Evolutionary conservation across 148 eudicot genomes (phyloP).

Genomic region (Silene conica): DNA sequence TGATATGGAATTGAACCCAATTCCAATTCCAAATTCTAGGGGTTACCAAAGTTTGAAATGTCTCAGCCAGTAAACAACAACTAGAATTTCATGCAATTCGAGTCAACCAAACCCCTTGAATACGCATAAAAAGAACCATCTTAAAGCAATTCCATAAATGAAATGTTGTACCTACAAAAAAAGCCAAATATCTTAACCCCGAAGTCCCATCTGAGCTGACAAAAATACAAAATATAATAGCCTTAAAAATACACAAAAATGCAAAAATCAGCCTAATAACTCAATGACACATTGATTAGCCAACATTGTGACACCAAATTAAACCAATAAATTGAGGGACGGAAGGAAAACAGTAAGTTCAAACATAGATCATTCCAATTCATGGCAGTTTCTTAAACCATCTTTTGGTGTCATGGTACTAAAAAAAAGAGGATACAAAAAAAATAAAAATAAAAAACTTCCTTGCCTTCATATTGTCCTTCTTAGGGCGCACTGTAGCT

Average conservation of each 20-base stretch:
- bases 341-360: no score
- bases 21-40: no score
- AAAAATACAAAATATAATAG: background rate
- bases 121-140: background rate
- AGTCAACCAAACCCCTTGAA: background rate
- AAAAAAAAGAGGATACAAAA: background rate
- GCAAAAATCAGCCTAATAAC: no score
- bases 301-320: background rate
- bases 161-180: background rate
- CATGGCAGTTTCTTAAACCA: background rate
- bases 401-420: background rate
- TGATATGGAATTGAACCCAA: no score
- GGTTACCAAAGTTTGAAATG: no score
- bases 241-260: no score
- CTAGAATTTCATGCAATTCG: background rate
- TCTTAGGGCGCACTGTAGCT: conserved; percentile 12
- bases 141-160: background rate
- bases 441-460: background rate
- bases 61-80: background rate
- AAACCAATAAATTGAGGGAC: no score
- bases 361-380: background rate
- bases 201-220: background rate
- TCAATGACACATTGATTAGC: no score
- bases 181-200: no score
- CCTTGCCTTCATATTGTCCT: conserved; percentile 17